Conservation (phyloP, 345 rosid genomes). For the Microcos paniculata region DNA sequence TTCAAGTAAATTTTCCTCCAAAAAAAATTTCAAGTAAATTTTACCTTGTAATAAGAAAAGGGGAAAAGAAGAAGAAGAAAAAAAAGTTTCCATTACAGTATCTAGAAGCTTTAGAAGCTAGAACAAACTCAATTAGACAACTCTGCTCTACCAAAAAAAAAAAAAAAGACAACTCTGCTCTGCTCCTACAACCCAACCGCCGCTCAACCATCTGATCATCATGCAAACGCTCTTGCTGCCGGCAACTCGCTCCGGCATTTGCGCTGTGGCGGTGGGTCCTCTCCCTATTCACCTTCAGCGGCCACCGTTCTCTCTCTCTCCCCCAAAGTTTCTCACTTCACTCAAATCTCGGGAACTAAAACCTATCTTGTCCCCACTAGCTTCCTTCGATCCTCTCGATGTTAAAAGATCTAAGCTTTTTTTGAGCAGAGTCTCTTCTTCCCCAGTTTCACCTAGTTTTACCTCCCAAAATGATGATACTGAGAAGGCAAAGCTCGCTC, state of each 20-base stretch:
- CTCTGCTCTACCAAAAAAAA: too few species aligned
- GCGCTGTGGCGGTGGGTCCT: constrained; percentile 26
- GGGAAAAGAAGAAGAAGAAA: too few species aligned
- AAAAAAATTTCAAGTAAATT: too few species aligned
- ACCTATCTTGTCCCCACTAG: constrained; percentile 17
- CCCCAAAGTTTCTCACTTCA: constrained; percentile 21
- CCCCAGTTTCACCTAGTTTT: constrained; percentile 41
- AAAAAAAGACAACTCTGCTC: not conserved
- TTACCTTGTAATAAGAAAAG: too few species aligned
- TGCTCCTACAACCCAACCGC: not conserved
- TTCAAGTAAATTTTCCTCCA: too few species aligned
- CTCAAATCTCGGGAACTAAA: constrained; percentile 23
- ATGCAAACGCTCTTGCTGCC: constrained; percentile 67
- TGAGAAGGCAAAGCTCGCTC: constrained; percentile 72
- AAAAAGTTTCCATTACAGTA: too few species aligned
- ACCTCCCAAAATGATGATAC: constrained; percentile 41
- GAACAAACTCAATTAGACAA: too few species aligned
- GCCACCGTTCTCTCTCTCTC: constrained; percentile 16
- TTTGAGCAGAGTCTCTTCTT: constrained; percentile 29
- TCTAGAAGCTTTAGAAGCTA: too few species aligned
- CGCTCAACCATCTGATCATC: not conserved
- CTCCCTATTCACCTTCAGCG: constrained; percentile 19
- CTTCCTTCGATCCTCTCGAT: constrained; percentile 24
- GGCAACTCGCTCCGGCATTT: constrained; percentile 41
- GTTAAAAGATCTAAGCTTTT: constrained; percentile 30